Evolutionary conservation across 805 yeast species (phyloP), one percentile per base, ranked within the genome.

Genomic region (Candida pseudoglaebosa): DNA sequence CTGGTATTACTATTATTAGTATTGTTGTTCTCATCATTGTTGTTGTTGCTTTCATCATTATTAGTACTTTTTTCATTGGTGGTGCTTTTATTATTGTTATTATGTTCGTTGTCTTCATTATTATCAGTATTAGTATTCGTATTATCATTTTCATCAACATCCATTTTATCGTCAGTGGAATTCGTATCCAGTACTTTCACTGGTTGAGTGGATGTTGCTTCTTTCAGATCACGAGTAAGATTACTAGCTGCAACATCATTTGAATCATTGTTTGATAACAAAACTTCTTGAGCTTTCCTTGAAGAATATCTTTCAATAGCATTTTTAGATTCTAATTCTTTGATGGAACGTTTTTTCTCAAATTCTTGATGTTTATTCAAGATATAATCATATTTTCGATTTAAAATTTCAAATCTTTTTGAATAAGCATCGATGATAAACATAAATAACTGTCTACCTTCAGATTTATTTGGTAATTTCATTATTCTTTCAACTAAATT

Each of bases 401-500:
- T 88, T 46, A 91, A 70, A 37, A 85, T 71, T 37, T 74, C 75
- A 56, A 93, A 86, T 44, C 97, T 71, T 47, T 83, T 84, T 9
- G 88, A 87, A 59, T 88, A 90, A 0, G 96, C 83, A 54, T 87
- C 90, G 37, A 93, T 81, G 47, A 93, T 89, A 28, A 84, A 71
- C 76, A 93, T 78, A 63, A 89, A 77, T 38, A 95, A 66, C 57
- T 88, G 95, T 38, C 93, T 71, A 2, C 88, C 84, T 45, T 93
- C 96, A 19, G 78, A 74, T 48, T 85, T 85, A 38, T 84, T 84
- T 29, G 85, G 90, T 49, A 90, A 61, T 52, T 84, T 84, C 75
- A 84, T 73, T 28, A 93, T 84, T 32, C 95, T 70, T 48, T 95
- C 99, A 15, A 93, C 91, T 50, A 95, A 67, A 58, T 93, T 95